Evolutionary conservation across 1,139 yeast genomes (phyloP).

Genomic region (Hansenula sp.): DNA sequence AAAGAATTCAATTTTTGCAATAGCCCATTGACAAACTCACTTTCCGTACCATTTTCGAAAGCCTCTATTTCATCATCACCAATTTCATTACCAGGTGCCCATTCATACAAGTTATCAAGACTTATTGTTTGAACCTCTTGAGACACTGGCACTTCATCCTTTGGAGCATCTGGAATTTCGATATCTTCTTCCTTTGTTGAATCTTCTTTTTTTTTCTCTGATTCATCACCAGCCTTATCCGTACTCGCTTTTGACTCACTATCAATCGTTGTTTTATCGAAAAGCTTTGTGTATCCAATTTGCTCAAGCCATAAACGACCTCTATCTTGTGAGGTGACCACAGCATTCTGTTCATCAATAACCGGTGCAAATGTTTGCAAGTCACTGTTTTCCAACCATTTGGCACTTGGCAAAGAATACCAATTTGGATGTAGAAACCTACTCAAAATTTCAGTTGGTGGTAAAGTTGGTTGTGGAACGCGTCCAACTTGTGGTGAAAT

Average conservation of each 20-base stretch:
- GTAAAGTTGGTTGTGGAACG: slow-evolving; percentile 60
- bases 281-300: slow-evolving; percentile 53
- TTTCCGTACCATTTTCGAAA: slow-evolving; percentile 41
- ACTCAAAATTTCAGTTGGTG: slow-evolving; percentile 65
- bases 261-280: slow-evolving; percentile 26
- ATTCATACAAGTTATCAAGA: slow-evolving; percentile 44
- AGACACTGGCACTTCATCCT: slow-evolving; percentile 8
- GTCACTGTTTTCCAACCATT: slow-evolving; percentile 71
- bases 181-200: slow-evolving; percentile 7
- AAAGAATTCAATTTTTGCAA: slow-evolving; percentile 56
- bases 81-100: slow-evolving; percentile 50
- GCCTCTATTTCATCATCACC: slow-evolving; percentile 52
- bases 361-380: slow-evolving; percentile 77
- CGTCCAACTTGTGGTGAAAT: slow-evolving; percentile 44
- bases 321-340: slow-evolving; percentile 59
- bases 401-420: slow-evolving; percentile 76
- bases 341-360: slow-evolving; percentile 65
- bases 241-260: background rate
- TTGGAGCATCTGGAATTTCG: slow-evolving; percentile 6
- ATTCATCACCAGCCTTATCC: too few relatives aligned
- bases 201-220: slow-evolving; percentile 9
- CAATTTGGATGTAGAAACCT: slow-evolving; percentile 84
- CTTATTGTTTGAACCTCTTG: slow-evolving; percentile 33
- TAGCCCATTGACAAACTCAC: slow-evolving; percentile 51
- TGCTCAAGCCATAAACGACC: slow-evolving; percentile 78